Evolutionary conservation across 2,329 filamentous ascomycete genomes (phyloP), one percentile per base, ranked within the genome.

Genomic region (Huntiella savannae): DNA sequence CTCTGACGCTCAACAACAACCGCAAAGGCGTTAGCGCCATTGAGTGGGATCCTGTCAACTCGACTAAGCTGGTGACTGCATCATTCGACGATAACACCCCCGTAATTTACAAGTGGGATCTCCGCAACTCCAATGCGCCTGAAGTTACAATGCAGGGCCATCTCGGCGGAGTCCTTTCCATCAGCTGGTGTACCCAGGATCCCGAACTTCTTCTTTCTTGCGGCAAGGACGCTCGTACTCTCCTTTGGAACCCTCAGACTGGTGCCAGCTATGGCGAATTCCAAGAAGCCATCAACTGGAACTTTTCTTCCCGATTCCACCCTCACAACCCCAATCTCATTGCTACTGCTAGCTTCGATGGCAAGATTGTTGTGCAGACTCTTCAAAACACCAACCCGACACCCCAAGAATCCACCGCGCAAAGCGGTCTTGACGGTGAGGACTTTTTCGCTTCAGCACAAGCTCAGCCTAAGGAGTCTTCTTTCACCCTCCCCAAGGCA

Each of bases 281-380:
- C 58, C 87, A 88, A 4, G 85, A 95, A 56, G 87, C 93, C 46
- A 95, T 88, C n/a, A 98, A 96, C 62, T 98, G 91, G 88, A 94
- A 87, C 4, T 98, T 98, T 67, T 79, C 88, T 59, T 94, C 91
- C 4, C 75, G 80, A 51, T 96, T 92, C 72, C 87, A 94, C 60
- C 91, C 91, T 28, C 78, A 83, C 54, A 94, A 98, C 61, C 88
- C 91, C 8, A 83, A 79, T 58, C 69, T 98, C 49, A 84, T 88
- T 43, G 92, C 92, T 13, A 96, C 91, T 13, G 91, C 92, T 7
- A 93, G 88, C 2, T 96, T 96, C 54, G 91, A 98, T 58, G 91
- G 92, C 55, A 95, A 92, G 63, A 94, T 98, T 52, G 79, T 82
- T 2, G 69, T 98, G 39, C 88, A 95, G 59, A 94, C 88, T 1